A percentile compares a stretch with the other conserved stretches of the same genome.
Evolutionary conservation across 805 yeast genomes (phyloP).

Genomic region (Tetrapisispora namnaoensis): DNA sequence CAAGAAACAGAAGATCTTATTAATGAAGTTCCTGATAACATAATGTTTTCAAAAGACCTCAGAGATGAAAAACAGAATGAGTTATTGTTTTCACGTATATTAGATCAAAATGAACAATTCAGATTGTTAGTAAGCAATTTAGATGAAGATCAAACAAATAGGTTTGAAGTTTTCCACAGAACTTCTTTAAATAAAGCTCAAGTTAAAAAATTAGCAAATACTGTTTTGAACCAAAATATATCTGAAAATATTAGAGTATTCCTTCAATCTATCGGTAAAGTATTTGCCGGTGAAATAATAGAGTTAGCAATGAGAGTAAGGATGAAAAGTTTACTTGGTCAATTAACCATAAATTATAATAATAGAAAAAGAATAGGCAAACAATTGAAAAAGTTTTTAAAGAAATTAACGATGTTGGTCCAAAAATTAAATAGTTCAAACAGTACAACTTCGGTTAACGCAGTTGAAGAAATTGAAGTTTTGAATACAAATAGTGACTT

Average conservation of each 20-base stretch:
- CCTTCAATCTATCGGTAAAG: slow-evolving; percentile 78
- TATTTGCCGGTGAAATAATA: slow-evolving; percentile 81
- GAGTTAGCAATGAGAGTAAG: slow-evolving; percentile 73
- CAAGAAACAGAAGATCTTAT: slow-evolving; percentile 3
- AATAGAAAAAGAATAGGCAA: slow-evolving; percentile 33
- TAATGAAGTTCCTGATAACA: slow-evolving; percentile 19
- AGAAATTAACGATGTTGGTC: slow-evolving; percentile 26
- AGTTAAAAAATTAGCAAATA: slow-evolving; percentile 70
- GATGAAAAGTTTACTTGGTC: slow-evolving; percentile 39
- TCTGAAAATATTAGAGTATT: slow-evolving; percentile 73
- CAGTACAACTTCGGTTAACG: background rate
- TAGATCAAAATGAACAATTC: slow-evolving; percentile 46
- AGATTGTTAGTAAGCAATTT: slow-evolving; percentile 60
- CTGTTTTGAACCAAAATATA: slow-evolving; percentile 69
- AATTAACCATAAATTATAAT: slow-evolving; percentile 30
- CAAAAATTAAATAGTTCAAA: background rate
- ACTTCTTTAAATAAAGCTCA: slow-evolving; percentile 64
- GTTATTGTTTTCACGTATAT: slow-evolving; percentile 20
- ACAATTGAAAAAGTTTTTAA: slow-evolving; percentile 29
- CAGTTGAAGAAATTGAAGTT: background rate
- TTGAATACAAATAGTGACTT: slow-evolving; percentile 1
- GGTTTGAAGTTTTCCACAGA: slow-evolving; percentile 81
- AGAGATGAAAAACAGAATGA: slow-evolving; percentile 8
- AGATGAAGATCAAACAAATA: slow-evolving; percentile 71
- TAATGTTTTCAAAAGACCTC: slow-evolving; percentile 22